These are phyloP conservation scores for Scalesia atractyloides DNA, from an alignment of 129 eudicot genomes.

Conservation along the genomic window DNA sequence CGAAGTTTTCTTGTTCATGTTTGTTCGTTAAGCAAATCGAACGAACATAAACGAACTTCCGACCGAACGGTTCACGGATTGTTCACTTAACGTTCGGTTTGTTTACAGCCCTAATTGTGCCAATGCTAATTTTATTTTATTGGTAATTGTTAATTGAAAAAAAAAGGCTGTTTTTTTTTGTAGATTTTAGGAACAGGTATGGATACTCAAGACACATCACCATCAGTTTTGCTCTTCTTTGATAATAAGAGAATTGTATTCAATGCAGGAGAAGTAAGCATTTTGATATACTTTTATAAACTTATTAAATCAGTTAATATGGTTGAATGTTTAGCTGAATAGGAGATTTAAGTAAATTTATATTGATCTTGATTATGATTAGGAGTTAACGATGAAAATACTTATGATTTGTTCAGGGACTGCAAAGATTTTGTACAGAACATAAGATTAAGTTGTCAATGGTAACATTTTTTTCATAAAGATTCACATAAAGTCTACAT, in stretches of 20 bases:
- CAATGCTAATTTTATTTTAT: no score
- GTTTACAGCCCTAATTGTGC: no score
- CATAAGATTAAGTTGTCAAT: constrained; percentile 86
- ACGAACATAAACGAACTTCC: no score
- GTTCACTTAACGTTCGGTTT: no score
- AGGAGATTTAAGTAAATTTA: background rate
- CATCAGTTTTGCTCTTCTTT: constrained; percentile 86
- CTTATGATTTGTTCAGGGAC: constrained; percentile 54
- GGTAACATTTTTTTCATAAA: constrained; percentile 38
- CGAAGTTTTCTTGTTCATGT: no score
- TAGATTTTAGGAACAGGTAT: constrained; percentile 95
- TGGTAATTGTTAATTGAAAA: no score
- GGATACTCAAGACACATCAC: constrained; percentile 98
- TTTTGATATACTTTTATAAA: background rate
- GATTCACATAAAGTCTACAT: background rate
- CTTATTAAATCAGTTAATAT: background rate
- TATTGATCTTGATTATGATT: no score
- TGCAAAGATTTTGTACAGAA: constrained; percentile 91
- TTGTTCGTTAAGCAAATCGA: no score
- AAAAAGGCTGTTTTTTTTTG: background rate
- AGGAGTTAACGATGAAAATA: background rate
- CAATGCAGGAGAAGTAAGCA: constrained; percentile 97
- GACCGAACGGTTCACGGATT: no score
- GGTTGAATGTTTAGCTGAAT: background rate
- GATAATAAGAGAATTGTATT: constrained; percentile 87